A percentile compares a stretch with the other conserved stretches of the same genome.
phyloP scores from a whole-genome alignment of 169 alveolate genomes.

The Cryptosporidium parvum region DNA sequence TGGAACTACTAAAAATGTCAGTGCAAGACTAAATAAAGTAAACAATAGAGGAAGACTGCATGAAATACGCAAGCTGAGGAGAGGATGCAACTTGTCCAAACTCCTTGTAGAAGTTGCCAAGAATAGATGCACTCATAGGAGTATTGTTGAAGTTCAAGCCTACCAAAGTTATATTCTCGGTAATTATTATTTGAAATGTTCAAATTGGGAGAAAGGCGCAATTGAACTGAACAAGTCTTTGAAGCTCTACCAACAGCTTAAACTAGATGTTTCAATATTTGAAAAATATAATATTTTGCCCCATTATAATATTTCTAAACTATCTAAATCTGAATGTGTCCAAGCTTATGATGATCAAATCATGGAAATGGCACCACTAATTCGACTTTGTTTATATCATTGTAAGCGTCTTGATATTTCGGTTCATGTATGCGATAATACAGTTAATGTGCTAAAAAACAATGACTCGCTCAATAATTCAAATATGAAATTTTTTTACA shows the following conservation, averaged over 20 bases:
- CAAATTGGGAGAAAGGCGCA: conserved; percentile 63
- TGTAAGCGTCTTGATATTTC: conserved; percentile 58
- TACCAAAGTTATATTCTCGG: conserved; percentile 43
- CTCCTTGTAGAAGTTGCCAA: conserved; percentile 17
- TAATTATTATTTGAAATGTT: conserved; percentile 28
- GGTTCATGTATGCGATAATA: not conserved
- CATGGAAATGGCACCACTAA: conserved; percentile 40
- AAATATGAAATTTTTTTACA: conserved; percentile 23
- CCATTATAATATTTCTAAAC: conserved; percentile 3
- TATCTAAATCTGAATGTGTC: conserved; percentile 31
- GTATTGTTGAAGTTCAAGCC: conserved; percentile 65
- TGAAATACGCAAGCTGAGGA: conserved; percentile 36
- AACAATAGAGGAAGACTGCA: conserved; percentile 43
- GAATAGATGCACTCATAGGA: conserved; percentile 38
- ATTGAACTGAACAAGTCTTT: conserved; percentile 18
- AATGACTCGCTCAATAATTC: not conserved
- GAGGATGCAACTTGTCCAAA: conserved; percentile 10
- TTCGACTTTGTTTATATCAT: conserved; percentile 57
- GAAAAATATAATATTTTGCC: conserved; percentile 7
- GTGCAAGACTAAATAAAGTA: not conserved
- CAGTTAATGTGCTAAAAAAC: not conserved
- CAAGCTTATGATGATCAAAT: conserved; percentile 53
- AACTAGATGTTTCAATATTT: conserved; percentile 23
- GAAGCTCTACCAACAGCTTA: conserved; percentile 60
- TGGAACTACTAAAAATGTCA: not conserved